Base-by-base conservation (phyloP, 2,329 filamentous ascomycete genomes). In the Amylocarpus encephaloides region DNA sequence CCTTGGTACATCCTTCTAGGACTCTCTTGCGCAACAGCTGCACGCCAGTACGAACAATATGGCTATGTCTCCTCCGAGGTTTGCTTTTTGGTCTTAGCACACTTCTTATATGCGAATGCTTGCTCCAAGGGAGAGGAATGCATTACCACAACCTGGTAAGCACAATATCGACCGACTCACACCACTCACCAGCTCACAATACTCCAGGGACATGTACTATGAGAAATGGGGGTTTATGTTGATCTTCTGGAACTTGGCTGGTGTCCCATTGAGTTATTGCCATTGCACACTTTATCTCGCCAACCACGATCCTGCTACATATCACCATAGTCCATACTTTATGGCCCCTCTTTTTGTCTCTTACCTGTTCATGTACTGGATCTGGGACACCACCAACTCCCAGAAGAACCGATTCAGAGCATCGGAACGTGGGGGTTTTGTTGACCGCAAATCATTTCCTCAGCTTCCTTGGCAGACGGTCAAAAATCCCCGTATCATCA, bases 191-290 rank as follows among this genome's bases (percentile, higher is more conserved):
- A 16, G 5, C 19, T 19, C 7, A 11, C 16, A 39, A 30, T 46
- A 80, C 78, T 19, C 10, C 16, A 40, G 38, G 85, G 90, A 95
- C 64, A 95, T 95, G 85, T 95, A 94, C 75, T 92, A 90, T 63
- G 90, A 95, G 76, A 95, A 95, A 73, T 91, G 88, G 80, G 90
- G 90, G 45, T 95, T 95, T 74, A 95, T 95, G 89, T 80, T 95
- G 59, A 94, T 94, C 69, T 95, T 95, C 80, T 95, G 90, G 90
- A 95, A 95, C 71, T 75, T 95, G 67, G 89, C 90, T 42, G 90
- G 90, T 59, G 90, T 95, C 18, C 90, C 90, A 11, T 77, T 95
- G 46, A 90, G 83, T 48, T 95, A 95, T 77, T 94, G 89, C 73
- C 90, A 95, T 75, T 93, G 87, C 78, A 92, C 87, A 40, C 82